phyloP scores from a whole-genome alignment of 148 eudicot species.

The Spergularia bocconei region DNA sequence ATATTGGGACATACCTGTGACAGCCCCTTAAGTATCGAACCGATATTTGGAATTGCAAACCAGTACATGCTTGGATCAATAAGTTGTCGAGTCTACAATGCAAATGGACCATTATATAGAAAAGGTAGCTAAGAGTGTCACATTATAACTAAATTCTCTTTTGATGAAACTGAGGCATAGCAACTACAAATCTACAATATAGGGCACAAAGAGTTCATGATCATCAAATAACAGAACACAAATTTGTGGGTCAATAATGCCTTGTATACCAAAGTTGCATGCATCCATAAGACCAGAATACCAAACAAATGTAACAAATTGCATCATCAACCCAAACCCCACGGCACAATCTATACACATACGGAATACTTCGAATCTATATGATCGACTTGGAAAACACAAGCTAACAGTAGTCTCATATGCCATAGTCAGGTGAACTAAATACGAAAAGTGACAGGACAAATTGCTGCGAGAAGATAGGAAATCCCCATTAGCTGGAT shows the following conservation, averaged over 20 bases:
- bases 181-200: background rate
- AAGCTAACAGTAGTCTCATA: no score
- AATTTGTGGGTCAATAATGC: background rate
- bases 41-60: constrained; percentile 89
- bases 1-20: constrained; percentile 57
- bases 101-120: constrained; percentile 1
- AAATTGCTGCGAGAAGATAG: no score
- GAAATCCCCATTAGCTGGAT: no score
- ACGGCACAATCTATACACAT: background rate
- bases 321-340: background rate
- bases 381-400: no score
- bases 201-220: background rate
- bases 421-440: no score
- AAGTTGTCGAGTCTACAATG: constrained; percentile 83
- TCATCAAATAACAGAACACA: background rate
- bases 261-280: background rate
- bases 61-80: constrained; percentile 86
- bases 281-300: background rate
- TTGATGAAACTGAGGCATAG: background rate
- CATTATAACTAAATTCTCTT: background rate
- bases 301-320: background rate
- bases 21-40: constrained; percentile 84
- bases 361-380: no score
- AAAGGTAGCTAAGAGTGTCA: constrained; percentile 4
- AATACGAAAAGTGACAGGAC: no score